phyloP scores from a whole-genome alignment of 2,329 filamentous ascomycete species.

The Aspergillus japonicus region DNA sequence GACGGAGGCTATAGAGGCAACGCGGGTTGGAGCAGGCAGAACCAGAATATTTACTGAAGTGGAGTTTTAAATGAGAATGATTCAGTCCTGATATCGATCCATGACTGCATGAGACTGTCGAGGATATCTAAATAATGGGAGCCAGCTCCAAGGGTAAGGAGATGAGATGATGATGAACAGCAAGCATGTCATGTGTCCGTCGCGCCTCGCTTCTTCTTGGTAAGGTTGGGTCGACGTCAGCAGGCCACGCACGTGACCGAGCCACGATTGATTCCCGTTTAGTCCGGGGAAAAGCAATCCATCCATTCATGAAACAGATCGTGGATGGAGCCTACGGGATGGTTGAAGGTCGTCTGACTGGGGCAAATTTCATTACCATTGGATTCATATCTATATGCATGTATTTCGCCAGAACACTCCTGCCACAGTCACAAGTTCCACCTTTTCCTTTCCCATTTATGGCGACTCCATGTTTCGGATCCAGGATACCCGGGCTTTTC shows the following conservation, averaged over 20 bases:
- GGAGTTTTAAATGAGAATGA: not conserved
- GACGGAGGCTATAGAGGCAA: not conserved
- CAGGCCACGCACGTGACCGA: constrained; percentile 11
- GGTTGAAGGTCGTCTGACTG: not conserved
- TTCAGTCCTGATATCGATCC: not conserved
- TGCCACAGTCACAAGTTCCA: constrained; percentile 1
- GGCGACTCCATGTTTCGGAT: not conserved
- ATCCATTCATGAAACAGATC: not conserved
- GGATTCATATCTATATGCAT: constrained; percentile 10
- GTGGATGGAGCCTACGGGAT: too few relatives aligned
- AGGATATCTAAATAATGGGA: not conserved
- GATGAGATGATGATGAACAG: not conserved
- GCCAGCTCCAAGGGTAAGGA: not conserved
- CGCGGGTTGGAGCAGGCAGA: not conserved
- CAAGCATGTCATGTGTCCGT: not conserved
- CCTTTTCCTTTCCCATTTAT: not conserved
- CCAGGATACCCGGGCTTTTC: constrained; percentile 10
- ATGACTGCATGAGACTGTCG: not conserved
- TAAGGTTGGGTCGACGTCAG: constrained; percentile 13
- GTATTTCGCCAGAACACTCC: constrained; percentile 1
- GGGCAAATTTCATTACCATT: constrained; percentile 6
- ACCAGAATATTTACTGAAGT: not conserved
- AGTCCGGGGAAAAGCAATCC: not conserved
- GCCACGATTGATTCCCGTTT: not conserved
- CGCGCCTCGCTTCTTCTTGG: not conserved